Evolutionary conservation across 2,329 filamentous ascomycete species (phyloP), one percentile per base, ranked within the genome.

Genomic region (Triangularia verruculosa): DNA sequence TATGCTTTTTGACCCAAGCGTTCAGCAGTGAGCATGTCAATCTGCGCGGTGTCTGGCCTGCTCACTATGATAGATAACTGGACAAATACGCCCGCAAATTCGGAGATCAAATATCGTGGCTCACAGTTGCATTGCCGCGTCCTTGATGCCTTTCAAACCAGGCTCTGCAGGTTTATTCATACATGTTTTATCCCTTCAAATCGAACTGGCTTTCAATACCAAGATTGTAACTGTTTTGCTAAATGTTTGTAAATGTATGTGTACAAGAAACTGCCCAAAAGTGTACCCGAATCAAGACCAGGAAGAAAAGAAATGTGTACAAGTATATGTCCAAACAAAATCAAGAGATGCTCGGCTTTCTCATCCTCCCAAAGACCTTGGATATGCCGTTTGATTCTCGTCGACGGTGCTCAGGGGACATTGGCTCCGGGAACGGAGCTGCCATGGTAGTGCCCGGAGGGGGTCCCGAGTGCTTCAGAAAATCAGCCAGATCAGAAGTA

Each of bases 401-500:
- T 25, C 57, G 34, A 22, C 32, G 39, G 27, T 43, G 39, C 57
- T 80, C 79, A 28, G 74, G 75, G 17, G 73, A 73, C 1, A 71
- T 59, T 8, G 69, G 69, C 22, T 74, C 72, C n/a, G 72, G 63
- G 6, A 65, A 61, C 22, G 58, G 58, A 34, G 28, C 43, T 32
- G 71, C 70, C 17, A 70, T 70, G 1, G 70, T 63, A 25, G 73
- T 67, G 24, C 60, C 66, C 13, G 81, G 79, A 1, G 88, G 87
- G 2, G 90, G 89, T 32, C 82, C 87, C 13, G 89, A 90, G 70
- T 86, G 86, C 60, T 83, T 85, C 30, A 95, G 77, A 73, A 94
- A 94, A 59, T 87, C 86, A 0, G 91, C 90, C 53, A 94, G 76
- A 58, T 92, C 90, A 17, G 84, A 83, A 1, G 89, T 92, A 54